These are phyloP conservation scores for Fusarium subtropicale DNA, from an alignment of 2,329 filamentous ascomycete species.

Conservation along the genomic window DNA sequence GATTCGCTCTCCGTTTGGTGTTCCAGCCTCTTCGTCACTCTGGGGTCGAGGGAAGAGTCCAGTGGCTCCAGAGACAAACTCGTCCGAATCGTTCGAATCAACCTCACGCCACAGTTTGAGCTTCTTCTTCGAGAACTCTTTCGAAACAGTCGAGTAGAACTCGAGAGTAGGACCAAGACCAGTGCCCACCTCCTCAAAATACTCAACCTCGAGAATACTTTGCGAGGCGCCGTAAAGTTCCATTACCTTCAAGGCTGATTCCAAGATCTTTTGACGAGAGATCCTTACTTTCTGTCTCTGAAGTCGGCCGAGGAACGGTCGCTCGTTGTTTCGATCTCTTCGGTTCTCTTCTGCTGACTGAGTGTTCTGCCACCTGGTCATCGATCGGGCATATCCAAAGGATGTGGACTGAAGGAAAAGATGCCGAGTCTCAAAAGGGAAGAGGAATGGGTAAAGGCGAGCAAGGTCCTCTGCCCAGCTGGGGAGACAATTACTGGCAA, in stretches of 20 bases:
- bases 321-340: slow-evolving; percentile 86
- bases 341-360: slow-evolving; percentile 84
- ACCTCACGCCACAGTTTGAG: slow-evolving; percentile 96
- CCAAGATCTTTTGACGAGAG: slow-evolving; percentile 90
- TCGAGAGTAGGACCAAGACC: slow-evolving; percentile 95
- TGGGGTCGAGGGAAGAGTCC: slow-evolving; percentile 94
- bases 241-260: slow-evolving; percentile 98
- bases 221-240: slow-evolving; percentile 97
- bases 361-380: slow-evolving; percentile 96
- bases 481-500: slow-evolving; percentile 95
- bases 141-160: slow-evolving; percentile 97
- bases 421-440: slow-evolving; percentile 97
- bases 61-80: slow-evolving; percentile 85
- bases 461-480: slow-evolving; percentile 97
- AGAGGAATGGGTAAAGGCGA: slow-evolving; percentile 93
- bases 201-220: slow-evolving; percentile 96
- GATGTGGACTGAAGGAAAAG: slow-evolving; percentile 97
- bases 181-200: slow-evolving; percentile 98
- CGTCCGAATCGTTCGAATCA: slow-evolving; percentile 76
- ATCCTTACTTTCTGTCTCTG: slow-evolving; percentile 99
- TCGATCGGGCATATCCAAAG: slow-evolving; percentile 96
- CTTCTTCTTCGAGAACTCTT: slow-evolving; percentile 97
- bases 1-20: slow-evolving; percentile 86
- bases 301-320: slow-evolving; percentile 88
- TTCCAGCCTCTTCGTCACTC: slow-evolving; percentile 78